Conservation (phyloP, 305 asterid genomes). For the Fraxinus ornus region DNA sequence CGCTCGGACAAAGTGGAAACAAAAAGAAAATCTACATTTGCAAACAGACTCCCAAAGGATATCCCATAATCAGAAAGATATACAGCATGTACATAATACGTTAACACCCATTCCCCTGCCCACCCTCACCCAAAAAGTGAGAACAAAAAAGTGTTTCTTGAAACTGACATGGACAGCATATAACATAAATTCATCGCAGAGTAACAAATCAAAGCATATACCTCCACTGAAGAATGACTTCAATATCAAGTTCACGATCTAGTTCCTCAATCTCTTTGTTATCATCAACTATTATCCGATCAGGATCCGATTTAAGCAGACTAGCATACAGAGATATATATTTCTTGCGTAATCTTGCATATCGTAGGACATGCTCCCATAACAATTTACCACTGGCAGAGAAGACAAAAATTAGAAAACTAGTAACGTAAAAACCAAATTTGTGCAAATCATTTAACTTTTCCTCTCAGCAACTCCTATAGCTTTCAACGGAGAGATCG, state of each 20-base stretch:
- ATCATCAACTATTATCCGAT: conserved; percentile 65
- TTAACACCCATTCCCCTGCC: conserved; percentile 14
- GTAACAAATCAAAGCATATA: conserved; percentile 25
- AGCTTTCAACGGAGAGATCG: not conserved
- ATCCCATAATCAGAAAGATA: not conserved
- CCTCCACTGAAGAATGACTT: conserved; percentile 96
- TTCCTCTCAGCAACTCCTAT: not conserved
- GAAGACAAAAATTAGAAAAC: conserved; percentile 25
- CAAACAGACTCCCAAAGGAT: not conserved
- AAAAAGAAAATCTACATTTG: conserved; percentile 1
- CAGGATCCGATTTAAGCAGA: conserved; percentile 74
- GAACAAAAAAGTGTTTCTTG: not conserved
- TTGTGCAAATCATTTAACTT: not conserved
- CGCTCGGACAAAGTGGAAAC: conserved; percentile 1
- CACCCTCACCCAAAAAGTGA: conserved; percentile 1
- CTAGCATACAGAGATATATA: conserved; percentile 84
- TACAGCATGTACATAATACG: not conserved
- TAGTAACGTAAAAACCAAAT: conserved; percentile 19
- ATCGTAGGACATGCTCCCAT: conserved; percentile 87
- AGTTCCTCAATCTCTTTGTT: conserved; percentile 77
- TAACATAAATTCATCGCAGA: conserved; percentile 16
- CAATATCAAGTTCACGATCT: conserved; percentile 86
- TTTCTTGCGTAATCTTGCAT: conserved; percentile 73
- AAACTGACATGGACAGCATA: conserved; percentile 13
- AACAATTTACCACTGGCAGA: conserved; percentile 76